These are phyloP conservation scores for Penium margaritaceum DNA, from an alignment of 139 green algal species.

Conservation along the genomic window DNA sequence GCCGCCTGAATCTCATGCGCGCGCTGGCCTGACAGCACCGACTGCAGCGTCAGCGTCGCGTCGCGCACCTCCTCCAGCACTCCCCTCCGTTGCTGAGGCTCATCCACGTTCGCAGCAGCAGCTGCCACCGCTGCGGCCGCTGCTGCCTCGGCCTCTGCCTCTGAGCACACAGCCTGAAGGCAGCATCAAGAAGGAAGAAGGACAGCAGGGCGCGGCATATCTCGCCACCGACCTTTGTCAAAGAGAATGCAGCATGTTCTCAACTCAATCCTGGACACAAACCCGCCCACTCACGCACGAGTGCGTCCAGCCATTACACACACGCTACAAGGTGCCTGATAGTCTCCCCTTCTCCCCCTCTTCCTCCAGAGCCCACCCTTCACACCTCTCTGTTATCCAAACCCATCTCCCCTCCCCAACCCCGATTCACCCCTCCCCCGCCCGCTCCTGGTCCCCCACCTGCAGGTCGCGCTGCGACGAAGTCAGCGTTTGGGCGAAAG, in stretches of 20 bases:
- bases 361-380: not conserved
- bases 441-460: not conserved
- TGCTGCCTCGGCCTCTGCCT: no score
- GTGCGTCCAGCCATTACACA: no score
- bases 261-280: no score
- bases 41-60: constrained; percentile 18
- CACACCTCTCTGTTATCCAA: not conserved
- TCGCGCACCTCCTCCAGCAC: constrained; percentile 31
- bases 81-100: not conserved
- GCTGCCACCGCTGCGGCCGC: no score
- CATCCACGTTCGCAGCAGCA: not conserved
- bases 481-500: constrained; percentile 22
- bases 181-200: no score
- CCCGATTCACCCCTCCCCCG: not conserved
- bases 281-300: no score
- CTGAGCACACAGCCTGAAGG: no score
- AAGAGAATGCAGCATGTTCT: no score
- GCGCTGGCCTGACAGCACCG: constrained; percentile 19
- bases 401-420: not conserved
- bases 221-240: not conserved
- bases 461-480: constrained; percentile 27
- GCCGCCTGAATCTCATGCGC: not conserved
- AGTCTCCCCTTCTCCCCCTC: no score
- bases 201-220: not conserved
- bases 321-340: no score